Evolutionary conservation across 768 basidiomycete genomes (phyloP), one percentile per base, ranked within the genome.

Genomic region (Favolaschia claudopus): DNA sequence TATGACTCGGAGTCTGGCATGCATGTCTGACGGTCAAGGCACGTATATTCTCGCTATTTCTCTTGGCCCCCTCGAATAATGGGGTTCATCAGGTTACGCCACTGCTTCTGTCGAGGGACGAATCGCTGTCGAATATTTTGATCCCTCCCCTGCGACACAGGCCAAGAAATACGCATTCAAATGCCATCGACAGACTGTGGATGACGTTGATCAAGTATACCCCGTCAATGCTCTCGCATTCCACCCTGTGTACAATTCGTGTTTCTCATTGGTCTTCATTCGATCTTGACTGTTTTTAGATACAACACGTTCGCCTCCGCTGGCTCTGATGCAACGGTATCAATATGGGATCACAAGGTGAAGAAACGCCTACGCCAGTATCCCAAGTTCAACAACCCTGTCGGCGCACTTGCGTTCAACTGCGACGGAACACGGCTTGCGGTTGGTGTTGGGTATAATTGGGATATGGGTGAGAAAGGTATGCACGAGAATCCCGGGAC

Each of bases 81-180:
- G 24, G 46, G 4, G 38, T 34, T 47, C 10, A 49, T 15, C 67
- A 93, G 95, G 96, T 12, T 99, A 93, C 73, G 95, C 95, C 12
- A 93, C 90, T 0, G 92, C 91, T 0, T 95, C 93, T 0, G 94
- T 96, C 14, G 97, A 99, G 68, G 97, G 97, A 1, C 85, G 97
- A 22, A 97, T 99, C 56, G 95, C 96, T 0, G 95, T 99, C 28
- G 97, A 99, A 73, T 99, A 96, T 73, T 96, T 97, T 65, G 93
- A 98, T 63, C 87, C 92, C 2, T 85, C 85, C 4, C 82, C 88
- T 0, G 85, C 85, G 24, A 80, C 82, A 0, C 96, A 99, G 72
- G 88, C 90, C 24, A 84, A 82, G 74, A 88, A 95, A 77, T 97
- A 96, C 72, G 97, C 97, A 3, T 99, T 98, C 85, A 95, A 97